Percentiles rank a stretch among this genome's conserved stretches.
Evolutionary conservation across 2,329 filamentous ascomycete genomes (phyloP).

Genomic region (Bipolaris cookei): DNA sequence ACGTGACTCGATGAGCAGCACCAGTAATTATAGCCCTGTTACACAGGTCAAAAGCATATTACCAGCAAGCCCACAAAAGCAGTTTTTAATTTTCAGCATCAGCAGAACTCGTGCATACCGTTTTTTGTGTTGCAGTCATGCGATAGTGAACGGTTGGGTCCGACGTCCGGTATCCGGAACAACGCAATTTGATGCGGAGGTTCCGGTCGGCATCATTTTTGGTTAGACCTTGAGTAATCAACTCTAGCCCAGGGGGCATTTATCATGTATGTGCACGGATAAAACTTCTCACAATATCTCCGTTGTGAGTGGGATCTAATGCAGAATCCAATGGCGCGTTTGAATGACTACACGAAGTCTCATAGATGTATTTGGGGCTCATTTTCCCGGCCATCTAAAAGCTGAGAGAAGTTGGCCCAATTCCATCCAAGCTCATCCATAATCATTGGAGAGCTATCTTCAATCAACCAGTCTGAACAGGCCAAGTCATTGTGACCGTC

Average conservation of each 20-base stretch:
- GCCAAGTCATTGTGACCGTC: neutral
- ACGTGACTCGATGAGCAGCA: too few relatives aligned
- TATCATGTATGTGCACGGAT: neutral
- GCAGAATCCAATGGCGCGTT: neutral
- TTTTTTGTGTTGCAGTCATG: neutral
- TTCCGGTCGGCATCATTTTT: neutral
- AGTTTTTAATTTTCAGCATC: neutral
- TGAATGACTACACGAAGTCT: neutral
- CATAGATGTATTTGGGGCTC: neutral
- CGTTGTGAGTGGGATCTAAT: neutral
- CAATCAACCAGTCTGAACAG: neutral
- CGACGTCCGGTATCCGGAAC: neutral
- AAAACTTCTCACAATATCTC: neutral
- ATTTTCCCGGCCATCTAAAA: neutral
- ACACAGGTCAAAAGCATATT: neutral
- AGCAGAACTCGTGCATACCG: neutral
- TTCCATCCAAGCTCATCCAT: neutral
- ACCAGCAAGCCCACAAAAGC: neutral
- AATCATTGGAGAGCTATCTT: neutral
- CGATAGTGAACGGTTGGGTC: neutral
- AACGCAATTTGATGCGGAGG: neutral
- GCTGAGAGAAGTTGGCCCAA: neutral
- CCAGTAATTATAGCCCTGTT: neutral
- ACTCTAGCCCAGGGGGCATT: too few relatives aligned
- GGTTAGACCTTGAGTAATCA: neutral